Evolutionary conservation across 208 protist species (phyloP), one percentile per base, ranked within the genome.

Genomic region (Ichthyophonus hoferi): DNA sequence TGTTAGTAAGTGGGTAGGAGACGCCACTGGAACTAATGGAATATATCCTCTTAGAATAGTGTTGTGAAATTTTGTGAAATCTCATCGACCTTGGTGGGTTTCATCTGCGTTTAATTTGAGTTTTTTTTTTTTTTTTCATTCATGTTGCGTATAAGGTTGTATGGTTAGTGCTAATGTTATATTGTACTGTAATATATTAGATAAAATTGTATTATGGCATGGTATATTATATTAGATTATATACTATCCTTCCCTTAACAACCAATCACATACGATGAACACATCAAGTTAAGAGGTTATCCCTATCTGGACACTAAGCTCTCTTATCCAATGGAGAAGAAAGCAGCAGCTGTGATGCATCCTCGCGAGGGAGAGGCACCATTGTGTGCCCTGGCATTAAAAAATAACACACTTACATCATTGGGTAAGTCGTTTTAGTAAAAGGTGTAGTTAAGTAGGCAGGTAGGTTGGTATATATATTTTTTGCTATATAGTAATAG

Each of bases 1-100:
- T 79, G 58, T 85, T 35, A 88, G 78, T 85, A 93, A 93, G 50
- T 93, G 91, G 91, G 58, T 89, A 3, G 90, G 77, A 12, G 90
- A 91, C 41, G 50, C 79, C 1, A 84, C 83, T 34, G 42, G 78
- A 1, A 67, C 77, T 39, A 86, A 91, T 31, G 79, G 78, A 14
- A 89, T 91, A 34, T 90, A 90, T 88, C 40, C 40, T 24, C 40
- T 0, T 14, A 33, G 33, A 24, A 58, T 78, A 58, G 17, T n/a
- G n/a, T n/a, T n/a, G n/a, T n/a, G 58, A 31, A 31, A 31, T 77
- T 24, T 31, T 77, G 58, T 77, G 24, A 31, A 31, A 31, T 77
- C 31, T 77, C 24, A 77, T 77, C 58, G 58, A 31, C 24, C 24
- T 24, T 24, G 31, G 58, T 77, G 58, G 58, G n/a, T n/a, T n/a